Percentiles rank a stretch among this genome's conserved stretches.
Conservation (phyloP, 768 basidiomycete species). For the Russula earlei region DNA sequence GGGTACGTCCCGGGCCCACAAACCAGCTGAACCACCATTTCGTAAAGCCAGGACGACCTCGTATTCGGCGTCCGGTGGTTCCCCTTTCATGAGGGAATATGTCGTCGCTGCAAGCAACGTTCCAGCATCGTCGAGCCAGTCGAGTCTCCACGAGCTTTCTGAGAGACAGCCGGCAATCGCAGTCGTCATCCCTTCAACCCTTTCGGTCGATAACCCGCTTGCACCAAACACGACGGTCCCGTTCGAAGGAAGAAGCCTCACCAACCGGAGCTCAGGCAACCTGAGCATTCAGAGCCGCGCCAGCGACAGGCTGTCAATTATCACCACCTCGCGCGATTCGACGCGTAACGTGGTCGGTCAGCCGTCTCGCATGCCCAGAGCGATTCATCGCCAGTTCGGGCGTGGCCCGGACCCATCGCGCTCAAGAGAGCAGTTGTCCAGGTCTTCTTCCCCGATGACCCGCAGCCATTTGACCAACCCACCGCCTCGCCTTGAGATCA, state of each 20-base stretch:
- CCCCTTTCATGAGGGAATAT: neutral
- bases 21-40: neutral
- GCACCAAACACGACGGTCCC: neutral
- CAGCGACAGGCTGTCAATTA: neutral
- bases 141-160: neutral
- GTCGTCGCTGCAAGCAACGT: neutral
- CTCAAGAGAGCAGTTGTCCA: neutral
- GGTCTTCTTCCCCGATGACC: neutral
- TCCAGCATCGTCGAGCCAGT: neutral
- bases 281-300: conserved; percentile 1
- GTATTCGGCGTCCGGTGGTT: neutral
- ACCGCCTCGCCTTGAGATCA: neutral
- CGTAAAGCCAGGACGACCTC: neutral
- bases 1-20: neutral
- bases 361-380: neutral
- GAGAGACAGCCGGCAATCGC: neutral
- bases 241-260: neutral
- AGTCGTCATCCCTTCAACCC: neutral
- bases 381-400: neutral
- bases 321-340: neutral
- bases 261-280: neutral
- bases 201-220: neutral
- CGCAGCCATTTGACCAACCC: neutral
- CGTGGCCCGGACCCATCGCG: neutral
- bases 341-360: neutral